Base-by-base conservation (phyloP, 192 early-diverging fungal species). In the Gonapodya prolifera region DNA sequence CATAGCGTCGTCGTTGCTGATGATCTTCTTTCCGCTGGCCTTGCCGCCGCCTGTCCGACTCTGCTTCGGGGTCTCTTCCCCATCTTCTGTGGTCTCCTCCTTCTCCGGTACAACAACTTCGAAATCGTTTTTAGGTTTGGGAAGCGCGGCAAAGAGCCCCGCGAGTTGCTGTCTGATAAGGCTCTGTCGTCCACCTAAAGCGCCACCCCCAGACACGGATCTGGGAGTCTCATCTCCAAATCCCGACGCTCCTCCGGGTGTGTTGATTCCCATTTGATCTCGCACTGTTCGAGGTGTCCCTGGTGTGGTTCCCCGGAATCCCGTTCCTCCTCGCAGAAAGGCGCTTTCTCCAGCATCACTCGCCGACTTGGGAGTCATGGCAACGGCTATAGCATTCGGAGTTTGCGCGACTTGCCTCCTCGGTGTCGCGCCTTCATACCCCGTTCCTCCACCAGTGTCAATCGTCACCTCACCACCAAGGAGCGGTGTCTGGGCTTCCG, bases 51-150 rank as follows among this genome's bases (percentile, higher is more conserved):
- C 83, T 83, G 35, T 88, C 87, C 2, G 83, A 70, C 34, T 85
- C 80, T 28, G 83, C 83, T 30, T 90, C 86, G 70, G 91, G 85
- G 69, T 95, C 92, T 33, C 73, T 70, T 29, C 71, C 8, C 71
- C 71, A 73, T 73, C 71, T 73, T 31, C 71, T 16, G n/a, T 31
- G 8, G 8, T 28, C 30, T 30, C 71, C 69, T 90, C 86, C 28
- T 86, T 34, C 34, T 94, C 91, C 0, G 96, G 97, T 73, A 96
- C 81, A 13, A 93, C 90, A 76, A 99, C 89, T 76, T 95, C 93
- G 82, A 96, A 96, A 77, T 96, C 94, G 81, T 97, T 98, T 69
- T 91, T 92, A 45, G 97, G 97, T 76, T 87, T 85, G 0, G 97
- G 97, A 18, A 99, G 83, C 31, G 83, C 76, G 1, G 84, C 84